Evolutionary conservation across 2,329 filamentous ascomycete genomes (phyloP), one percentile per base, ranked within the genome.

Genomic region (Xylaria sp.): DNA sequence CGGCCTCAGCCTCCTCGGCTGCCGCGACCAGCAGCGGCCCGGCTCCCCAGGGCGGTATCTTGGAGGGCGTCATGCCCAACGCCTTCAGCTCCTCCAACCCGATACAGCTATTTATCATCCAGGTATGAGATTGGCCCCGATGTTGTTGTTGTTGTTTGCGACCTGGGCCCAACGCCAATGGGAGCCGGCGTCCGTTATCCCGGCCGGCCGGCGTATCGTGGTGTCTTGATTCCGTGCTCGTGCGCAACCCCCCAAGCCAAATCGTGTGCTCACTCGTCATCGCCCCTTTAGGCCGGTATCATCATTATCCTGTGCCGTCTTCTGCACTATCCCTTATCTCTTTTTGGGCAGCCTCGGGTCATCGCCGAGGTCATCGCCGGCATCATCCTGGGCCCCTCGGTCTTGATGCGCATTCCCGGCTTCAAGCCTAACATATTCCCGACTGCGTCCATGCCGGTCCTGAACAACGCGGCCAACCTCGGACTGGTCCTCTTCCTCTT

Each of bases 341-440:
- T 83, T 59, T 75, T 91, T 37, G 84, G 86, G 54, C 89, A 92
- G 66, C 89, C 89, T 57, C 82, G 87, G 51, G 89, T 92, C 54
- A 91, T 92, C 61, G 87, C 88, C 41, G 89, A 91, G 75, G 88
- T 92, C 52, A 84, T 91, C 50, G 88, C 86, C 22, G 89, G 89
- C 45, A 88, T 92, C 60, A 69, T 92, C 37, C 76, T 92, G 1
- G 88, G 89, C 16, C 89, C 88, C 0, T 90, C 88, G 0, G 87
- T 91, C 17, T 82, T 91, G 77, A 87, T 87, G 56, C 83, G 86
- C 34, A 88, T 91, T 26, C 87, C 87, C 2, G 82, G 84, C 39
- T 92, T 91, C 70, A 79, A 80, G 38, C 69, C 78, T 4, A 75
- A 84, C 50, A 90, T 91, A 57, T 91, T 91, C 65, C 88, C 89